Evolutionary conservation across 306 rosid genomes (phyloP), one percentile per base, ranked within the genome.

Genomic region (apple (Malus domestica)): DNA sequence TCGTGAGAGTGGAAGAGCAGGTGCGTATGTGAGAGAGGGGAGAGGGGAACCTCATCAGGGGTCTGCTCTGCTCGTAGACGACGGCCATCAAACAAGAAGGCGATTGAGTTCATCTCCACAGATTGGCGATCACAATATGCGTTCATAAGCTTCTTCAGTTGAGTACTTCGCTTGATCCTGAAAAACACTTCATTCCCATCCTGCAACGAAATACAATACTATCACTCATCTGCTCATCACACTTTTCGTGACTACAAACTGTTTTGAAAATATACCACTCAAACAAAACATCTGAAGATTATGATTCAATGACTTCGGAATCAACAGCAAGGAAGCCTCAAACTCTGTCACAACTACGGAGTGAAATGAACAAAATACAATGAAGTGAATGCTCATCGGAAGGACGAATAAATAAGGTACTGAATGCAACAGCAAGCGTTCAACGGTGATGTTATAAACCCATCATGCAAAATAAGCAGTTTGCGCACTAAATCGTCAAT

Each of bases 71-170:
- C 86, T 1, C 93, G 86, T 14, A 93, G 88, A 14, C 84, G 90
- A 23, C 91, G 90, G 8, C 96, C 93, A 59, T 93, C 93, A 70
- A 87, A 89, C 67, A 89, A 67, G 65, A 93, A 90, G 15, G 88
- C 90, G 51, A 86, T 84, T 8, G 93, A 74, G 52, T 80, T 83
- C 1, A 83, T 6, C 64, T 86, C 93, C 60, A 85, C 88, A 70
- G 89, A 89, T 80, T 89, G 87, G n/a, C 85, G 81, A 80, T 87
- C 91, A 67, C 97, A 93, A 32, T 93, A 90, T 4, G 91, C 93
- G 71, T 88, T 87, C 95, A 93, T 89, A 23, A 90, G 87, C 84
- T 89, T 93, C 86, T 83, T 90, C 86, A 90, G 81, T 40, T 90
- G 97, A 42, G 93, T 83, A 80, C 83, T 88, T 64, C 87, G 85